These are phyloP conservation scores for Lactarius indigo DNA, from an alignment of 768 basidiomycete species.

Conservation along the genomic window DNA sequence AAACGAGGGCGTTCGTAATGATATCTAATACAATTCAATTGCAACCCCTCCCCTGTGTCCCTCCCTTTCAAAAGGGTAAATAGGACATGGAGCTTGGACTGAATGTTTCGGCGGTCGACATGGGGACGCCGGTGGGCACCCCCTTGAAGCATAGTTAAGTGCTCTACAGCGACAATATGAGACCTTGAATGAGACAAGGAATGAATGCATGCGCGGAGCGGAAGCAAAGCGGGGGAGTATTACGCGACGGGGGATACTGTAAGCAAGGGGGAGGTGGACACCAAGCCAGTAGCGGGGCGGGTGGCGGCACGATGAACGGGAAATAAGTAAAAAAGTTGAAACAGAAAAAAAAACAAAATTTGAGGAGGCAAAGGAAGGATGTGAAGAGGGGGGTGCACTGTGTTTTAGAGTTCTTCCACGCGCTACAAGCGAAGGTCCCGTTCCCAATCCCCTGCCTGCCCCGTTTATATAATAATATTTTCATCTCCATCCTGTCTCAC, in stretches of 20 bases:
- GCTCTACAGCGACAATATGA: too few relatives aligned
- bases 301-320: not conserved
- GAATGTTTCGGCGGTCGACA: not conserved
- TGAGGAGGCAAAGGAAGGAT: not conserved
- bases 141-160: not conserved
- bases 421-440: conserved; percentile 20
- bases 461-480: conserved; percentile 25
- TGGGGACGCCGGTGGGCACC: not conserved
- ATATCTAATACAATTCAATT: not conserved
- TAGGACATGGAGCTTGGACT: not conserved
- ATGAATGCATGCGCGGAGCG: conserved; percentile 9
- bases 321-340: not conserved
- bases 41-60: not conserved
- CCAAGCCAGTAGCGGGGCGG: not conserved
- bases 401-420: conserved; percentile 18
- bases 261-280: not conserved
- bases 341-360: not conserved
- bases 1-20: not conserved
- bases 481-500: conserved; percentile 7
- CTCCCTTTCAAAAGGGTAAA: not conserved
- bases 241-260: conserved; percentile 6
- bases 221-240: conserved; percentile 23
- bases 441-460: conserved; percentile 5
- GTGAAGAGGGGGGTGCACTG: conserved; percentile 14
- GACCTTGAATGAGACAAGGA: not conserved